These are phyloP conservation scores for Neofusicoccum parvum DNA, from an alignment of 2,329 filamentous ascomycete genomes.

Conservation along the genomic window DNA sequence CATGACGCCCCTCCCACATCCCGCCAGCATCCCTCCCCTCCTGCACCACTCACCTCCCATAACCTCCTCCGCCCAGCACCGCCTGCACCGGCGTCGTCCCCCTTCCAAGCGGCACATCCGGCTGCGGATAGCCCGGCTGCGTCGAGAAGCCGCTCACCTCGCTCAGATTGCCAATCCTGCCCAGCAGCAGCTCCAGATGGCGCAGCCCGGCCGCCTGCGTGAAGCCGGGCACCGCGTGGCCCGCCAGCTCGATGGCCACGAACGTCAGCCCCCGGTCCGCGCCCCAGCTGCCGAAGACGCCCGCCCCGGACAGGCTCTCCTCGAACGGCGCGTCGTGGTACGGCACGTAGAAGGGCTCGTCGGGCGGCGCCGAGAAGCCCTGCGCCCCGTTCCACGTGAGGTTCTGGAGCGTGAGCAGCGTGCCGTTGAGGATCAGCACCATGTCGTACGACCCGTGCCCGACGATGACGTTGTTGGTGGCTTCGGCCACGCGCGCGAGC, in stretches of 20 bases:
- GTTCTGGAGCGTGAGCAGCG: slow-evolving; percentile 24
- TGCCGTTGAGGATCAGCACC: slow-evolving; percentile 23
- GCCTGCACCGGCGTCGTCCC: background rate
- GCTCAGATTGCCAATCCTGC: background rate
- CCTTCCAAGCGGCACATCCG: background rate
- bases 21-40: background rate
- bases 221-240: slow-evolving; percentile 12
- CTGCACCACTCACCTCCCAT: too few relatives aligned
- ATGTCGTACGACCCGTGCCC: slow-evolving; percentile 24
- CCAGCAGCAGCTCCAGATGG: slow-evolving; percentile 11
- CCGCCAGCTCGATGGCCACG: background rate
- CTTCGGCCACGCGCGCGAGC: slow-evolving; percentile 34
- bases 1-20: background rate
- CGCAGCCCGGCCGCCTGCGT: background rate
- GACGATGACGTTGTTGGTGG: slow-evolving; percentile 35
- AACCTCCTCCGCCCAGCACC: background rate
- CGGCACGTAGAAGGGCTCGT: slow-evolving; percentile 20
- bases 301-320: slow-evolving; percentile 1
- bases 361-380: slow-evolving; percentile 23
- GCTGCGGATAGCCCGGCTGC: slow-evolving; percentile 24
- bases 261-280: slow-evolving; percentile 17
- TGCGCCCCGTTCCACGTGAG: slow-evolving; percentile 25
- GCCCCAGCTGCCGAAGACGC: slow-evolving; percentile 7
- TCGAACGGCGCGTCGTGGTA: background rate
- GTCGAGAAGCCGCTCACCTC: slow-evolving; percentile 5